Conservation (phyloP, 2,329 filamentous ascomycete genomes). For the Emericellopsis atlantica region DNA sequence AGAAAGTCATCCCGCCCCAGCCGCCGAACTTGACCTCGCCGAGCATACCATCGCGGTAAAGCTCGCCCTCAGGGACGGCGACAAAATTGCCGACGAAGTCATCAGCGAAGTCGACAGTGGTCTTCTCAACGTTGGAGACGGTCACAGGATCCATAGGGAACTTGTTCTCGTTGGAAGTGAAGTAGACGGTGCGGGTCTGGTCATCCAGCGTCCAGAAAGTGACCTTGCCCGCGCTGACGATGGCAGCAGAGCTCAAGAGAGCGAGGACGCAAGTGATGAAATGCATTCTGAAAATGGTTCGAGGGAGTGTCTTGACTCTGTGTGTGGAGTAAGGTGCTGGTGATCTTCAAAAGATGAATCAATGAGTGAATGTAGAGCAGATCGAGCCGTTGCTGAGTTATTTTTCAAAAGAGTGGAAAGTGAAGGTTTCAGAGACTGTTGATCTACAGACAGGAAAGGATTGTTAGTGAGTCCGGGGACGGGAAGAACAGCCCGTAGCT, state of each 20-base stretch:
- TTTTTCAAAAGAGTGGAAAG: slow-evolving; percentile 5
- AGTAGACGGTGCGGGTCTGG: slow-evolving; percentile 33
- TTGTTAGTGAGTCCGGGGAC: background rate
- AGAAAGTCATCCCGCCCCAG: slow-evolving; percentile 36
- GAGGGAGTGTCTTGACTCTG: slow-evolving; percentile 3
- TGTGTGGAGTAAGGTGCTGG: slow-evolving; percentile 3
- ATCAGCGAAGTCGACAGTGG: slow-evolving; percentile 27
- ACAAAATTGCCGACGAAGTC: slow-evolving; percentile 38
- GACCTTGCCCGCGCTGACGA: slow-evolving; percentile 30
- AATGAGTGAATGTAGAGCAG: slow-evolving; percentile 1
- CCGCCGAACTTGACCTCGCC: slow-evolving; percentile 37
- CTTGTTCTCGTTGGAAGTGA: slow-evolving; percentile 29
- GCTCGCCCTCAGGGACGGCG: slow-evolving; percentile 29
- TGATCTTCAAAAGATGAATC: no score
- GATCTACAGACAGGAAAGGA: slow-evolving; percentile 2
- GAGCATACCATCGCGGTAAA: slow-evolving; percentile 34
- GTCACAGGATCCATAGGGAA: slow-evolving; percentile 21
- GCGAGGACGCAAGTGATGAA: slow-evolving; percentile 33
- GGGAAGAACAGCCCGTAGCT: background rate
- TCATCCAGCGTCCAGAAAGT: slow-evolving; percentile 47
- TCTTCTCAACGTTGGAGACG: slow-evolving; percentile 23
- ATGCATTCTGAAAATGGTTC: slow-evolving; percentile 34
- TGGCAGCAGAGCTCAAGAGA: slow-evolving; percentile 26
- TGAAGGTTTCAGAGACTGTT: slow-evolving; percentile 1
- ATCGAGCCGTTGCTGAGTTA: background rate